phyloP scores from a whole-genome alignment of 805 yeast species.

The Pichia cabralensis region DNA sequence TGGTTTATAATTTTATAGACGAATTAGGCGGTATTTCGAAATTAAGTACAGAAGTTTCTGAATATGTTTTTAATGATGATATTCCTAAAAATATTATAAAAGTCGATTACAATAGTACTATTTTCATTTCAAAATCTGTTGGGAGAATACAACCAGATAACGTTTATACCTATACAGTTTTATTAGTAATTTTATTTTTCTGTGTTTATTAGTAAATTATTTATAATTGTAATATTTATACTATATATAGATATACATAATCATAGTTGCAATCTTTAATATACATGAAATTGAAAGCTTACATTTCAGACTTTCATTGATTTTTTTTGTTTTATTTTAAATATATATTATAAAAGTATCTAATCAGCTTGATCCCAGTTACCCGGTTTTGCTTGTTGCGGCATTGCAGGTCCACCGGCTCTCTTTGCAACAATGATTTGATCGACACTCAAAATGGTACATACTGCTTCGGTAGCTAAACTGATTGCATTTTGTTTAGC shows the following conservation, averaged over 20 bases:
- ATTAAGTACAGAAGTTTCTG: neutral
- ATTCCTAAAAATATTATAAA: neutral
- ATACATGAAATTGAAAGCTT: too few relatives aligned
- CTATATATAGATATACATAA: too few relatives aligned
- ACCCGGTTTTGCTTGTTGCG: slow-evolving; percentile 77
- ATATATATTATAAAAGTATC: too few relatives aligned
- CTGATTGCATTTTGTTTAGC: slow-evolving; percentile 81
- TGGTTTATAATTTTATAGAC: slow-evolving; percentile 37
- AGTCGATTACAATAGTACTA: neutral
- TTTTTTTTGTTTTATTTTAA: too few relatives aligned
- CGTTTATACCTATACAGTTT: too few relatives aligned
- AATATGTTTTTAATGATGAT: neutral
- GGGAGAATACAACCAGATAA: too few relatives aligned
- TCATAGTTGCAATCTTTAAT: too few relatives aligned
- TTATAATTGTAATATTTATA: too few relatives aligned
- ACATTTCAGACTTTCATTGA: too few relatives aligned
- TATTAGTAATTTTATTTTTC: too few relatives aligned
- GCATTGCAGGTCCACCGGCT: slow-evolving; percentile 96
- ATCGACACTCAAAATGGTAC: slow-evolving; percentile 83
- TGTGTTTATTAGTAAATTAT: too few relatives aligned
- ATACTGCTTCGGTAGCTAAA: slow-evolving; percentile 93
- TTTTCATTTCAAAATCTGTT: neutral
- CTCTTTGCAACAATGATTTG: slow-evolving; percentile 98
- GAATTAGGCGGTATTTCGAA: slow-evolving; percentile 23
- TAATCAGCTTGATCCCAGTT: slow-evolving; percentile 94